Evolutionary conservation across 75 land plant species (phyloP), one percentile per base, ranked within the genome.

Genomic region (Sequoia sempervirens): DNA sequence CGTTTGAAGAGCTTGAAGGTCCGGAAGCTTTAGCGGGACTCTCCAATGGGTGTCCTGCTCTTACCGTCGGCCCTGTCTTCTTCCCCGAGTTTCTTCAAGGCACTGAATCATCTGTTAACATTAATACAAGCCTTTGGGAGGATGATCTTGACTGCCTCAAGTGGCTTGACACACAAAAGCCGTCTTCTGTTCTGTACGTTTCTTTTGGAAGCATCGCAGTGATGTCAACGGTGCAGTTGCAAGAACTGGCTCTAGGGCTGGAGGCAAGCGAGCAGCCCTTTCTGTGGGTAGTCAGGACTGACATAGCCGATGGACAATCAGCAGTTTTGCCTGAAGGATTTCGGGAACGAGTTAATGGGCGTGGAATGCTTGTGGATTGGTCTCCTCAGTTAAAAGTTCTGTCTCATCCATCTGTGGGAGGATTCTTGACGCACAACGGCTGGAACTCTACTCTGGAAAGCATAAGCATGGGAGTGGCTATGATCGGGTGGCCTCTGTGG

Each of bases 391-490:
- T 82, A 41, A 41, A 85, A 73, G 85, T 85, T 32, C n/a, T 82
- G 40, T 18, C 84, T 10, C 85, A 85, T 82, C 85, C 70, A 10
- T 74, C 87, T n/a, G 58, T 84, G 17, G 86, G 79, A 3, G 86
- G 85, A 18, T 86, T 86, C 36, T 32, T 86, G 37, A 86, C 87
- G 8, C 87, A 86, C 47, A 43, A 80, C 50, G 87, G 87, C 1
- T 86, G 87, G 87, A 86, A 86, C 43, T 86, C 87, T 45, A 75
- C 81, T 11, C 41, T 86, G 28, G 87, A 84, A 66, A 84, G 87
- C 53, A 58, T 86, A 34, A 45, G 86, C 28, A 83, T 73, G 76
- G 87, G 87, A 8, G 87, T 86, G 6, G 75, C 87, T 2, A 76
- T 84, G 54, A 54, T 86, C 30, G 86, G 87, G 8, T 79, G 80